Evolutionary conservation across 2,329 filamentous ascomycete genomes (phyloP), one percentile per base, ranked within the genome.

Genomic region (Acrocalymma vagum): DNA sequence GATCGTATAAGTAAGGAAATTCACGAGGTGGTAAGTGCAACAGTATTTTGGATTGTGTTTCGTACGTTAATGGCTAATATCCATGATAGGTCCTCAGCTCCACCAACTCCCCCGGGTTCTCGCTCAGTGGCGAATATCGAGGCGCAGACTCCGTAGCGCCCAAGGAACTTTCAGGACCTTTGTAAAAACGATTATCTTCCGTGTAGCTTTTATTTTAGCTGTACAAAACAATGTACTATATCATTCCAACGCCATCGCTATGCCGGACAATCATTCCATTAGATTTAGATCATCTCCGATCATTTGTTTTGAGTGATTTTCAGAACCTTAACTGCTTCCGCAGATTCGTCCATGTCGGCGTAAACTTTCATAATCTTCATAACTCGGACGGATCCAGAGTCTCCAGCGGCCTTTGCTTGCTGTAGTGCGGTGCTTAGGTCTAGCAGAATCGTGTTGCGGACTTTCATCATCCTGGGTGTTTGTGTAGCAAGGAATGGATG

Each of bases 101-200:
- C 9, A 95, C 93, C 6, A 80, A 94, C 63, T 85, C 87, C 2
- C 92, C 94, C 1, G 93, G 90, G 0, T 84, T 99, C 75, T 90
- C 86, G 66, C 73, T 99, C 67, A 95, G 83, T 65, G 93, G 92
- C 42, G 83, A 87, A 38, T 88, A 94, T 69, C 83, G 74, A 59
- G 78, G 85, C 9, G 31, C 63, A 5, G 53, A 70, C 27, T 71
- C 66, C 13, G 62, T 72, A 53, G 44, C 63, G n/a, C 56, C 69
- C 11, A 72, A 67, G 51, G 72, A 74, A 6, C 38, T 72, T 21
- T 54, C 56, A n/a, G 62, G 63, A 5, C 62, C 62, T 15, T 51
- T 68, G 56, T 67, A 65, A 39, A 43, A 40, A n/a, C n/a, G n/a
- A n/a, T n/a, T n/a, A n/a, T 43, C 5, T 45, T 44, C 43, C 42